Base-by-base conservation (phyloP, 2,329 filamentous ascomycete species). In the Lachnellula arida region DNA sequence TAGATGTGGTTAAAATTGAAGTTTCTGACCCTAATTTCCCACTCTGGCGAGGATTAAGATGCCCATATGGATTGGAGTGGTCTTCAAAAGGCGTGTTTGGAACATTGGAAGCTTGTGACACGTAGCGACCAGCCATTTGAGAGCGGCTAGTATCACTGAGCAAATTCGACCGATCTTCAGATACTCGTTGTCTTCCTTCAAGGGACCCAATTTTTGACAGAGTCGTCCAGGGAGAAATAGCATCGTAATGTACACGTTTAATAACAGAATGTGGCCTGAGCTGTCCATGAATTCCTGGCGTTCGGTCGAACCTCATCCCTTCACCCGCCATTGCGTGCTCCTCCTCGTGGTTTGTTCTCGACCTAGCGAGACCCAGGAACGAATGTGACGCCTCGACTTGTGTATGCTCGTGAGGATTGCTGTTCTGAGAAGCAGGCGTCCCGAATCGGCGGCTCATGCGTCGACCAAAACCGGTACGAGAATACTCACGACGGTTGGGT, bases 401-500 rank as follows among this genome's bases (percentile, higher is more conserved):
- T 49, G 64, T 62, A 15, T 66, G 56, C 48, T 68, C 60, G 42
- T 65, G 64, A 5, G 61, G 59, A 32, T 67, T 63, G 28, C 46
- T 57, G 49, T 53, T 65, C 44, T 55, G 62, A 23, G 67, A 63
- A 22, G 65, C 67, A 23, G 67, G 67, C 15, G 55, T 42, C 11
- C 54, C 64, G 44, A 67, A 67, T 2, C 61, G 53, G 35, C 48
- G 60, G 9, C 46, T 63, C 17, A 64, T 3, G 37, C 67, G 69
- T 49, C 61, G 67, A 56, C 68, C 71, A 65, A 68, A 73, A 55
- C 67, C 66, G 51, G 68, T 58, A 12, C 60, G 60, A 37, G 65
- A 65, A 54, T 59, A 57, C 39, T 65, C 61, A 11, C 62, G 57
- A 49, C 47, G 53, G 7, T 57, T 53, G 61, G 64, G 62, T 57